Conservation (phyloP, 768 basidiomycete species). For the Hygrophoropsis aurantiaca region DNA sequence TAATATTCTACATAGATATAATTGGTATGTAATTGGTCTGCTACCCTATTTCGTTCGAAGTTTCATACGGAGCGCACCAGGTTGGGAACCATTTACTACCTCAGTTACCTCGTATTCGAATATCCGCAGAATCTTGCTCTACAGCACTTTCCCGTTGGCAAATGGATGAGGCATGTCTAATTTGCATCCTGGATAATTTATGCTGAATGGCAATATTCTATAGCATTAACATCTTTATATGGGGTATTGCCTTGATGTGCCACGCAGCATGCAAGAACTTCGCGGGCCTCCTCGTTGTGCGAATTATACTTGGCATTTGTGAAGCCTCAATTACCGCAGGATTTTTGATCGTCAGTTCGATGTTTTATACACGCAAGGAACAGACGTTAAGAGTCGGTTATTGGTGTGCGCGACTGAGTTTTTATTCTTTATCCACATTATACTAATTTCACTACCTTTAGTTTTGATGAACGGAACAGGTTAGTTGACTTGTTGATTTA, state of each 20-base stretch:
- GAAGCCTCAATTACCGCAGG: conserved; percentile 74
- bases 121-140: conserved; percentile 74
- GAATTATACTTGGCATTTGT: conserved; percentile 69
- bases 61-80: no score
- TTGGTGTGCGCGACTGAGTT: conserved; percentile 51
- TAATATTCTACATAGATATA: conserved; percentile 45
- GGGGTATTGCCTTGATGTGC: conserved; percentile 57
- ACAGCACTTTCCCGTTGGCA: conserved; percentile 73
- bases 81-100: conserved; percentile 76
- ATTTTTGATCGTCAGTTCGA: conserved; percentile 73
- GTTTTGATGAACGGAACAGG: conserved; percentile 79
- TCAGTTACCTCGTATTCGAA: conserved; percentile 69
- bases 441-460: conserved; percentile 17
- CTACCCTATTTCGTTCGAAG: not conserved
- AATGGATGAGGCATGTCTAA: conserved; percentile 69
- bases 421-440: not conserved
- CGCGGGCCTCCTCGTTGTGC: conserved; percentile 58
- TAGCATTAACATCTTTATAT: conserved; percentile 66
- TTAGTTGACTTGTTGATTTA: conserved; percentile 15
- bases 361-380: conserved; percentile 77
- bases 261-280: conserved; percentile 77
- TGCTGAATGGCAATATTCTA: not conserved
- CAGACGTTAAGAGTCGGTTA: conserved; percentile 71
- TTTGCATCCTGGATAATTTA: not conserved
- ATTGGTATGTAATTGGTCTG: conserved; percentile 45